phyloP scores from a whole-genome alignment of 768 basidiomycete species.

The Brasilioporus rufonigricans region DNA sequence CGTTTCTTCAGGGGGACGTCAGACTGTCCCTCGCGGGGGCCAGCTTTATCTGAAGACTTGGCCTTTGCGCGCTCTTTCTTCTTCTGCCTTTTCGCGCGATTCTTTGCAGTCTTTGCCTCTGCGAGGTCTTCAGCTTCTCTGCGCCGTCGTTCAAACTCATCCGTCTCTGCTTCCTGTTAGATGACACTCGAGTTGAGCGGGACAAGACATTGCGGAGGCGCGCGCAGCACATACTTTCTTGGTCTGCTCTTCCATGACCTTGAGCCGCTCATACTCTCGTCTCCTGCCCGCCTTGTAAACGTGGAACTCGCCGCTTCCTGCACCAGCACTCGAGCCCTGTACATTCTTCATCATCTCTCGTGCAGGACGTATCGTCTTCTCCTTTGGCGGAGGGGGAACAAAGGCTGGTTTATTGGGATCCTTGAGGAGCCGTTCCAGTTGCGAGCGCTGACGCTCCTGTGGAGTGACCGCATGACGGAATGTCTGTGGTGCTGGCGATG shows the following conservation, averaged over 20 bases:
- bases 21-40: constrained; percentile 24
- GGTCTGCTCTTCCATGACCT: constrained; percentile 81
- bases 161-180: constrained; percentile 61
- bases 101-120: constrained; percentile 92
- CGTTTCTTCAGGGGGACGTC: constrained; percentile 71
- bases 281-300: constrained; percentile 95
- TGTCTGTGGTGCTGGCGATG: constrained; percentile 29
- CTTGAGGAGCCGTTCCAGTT: constrained; percentile 86
- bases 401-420: constrained; percentile 83
- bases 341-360: constrained; percentile 99
- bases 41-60: constrained; percentile 33
- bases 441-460: constrained; percentile 51
- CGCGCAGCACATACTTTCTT: constrained; percentile 55
- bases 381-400: constrained; percentile 78
- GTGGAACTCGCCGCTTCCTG: constrained; percentile 97
- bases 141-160: constrained; percentile 75
- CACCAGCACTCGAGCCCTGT: constrained; percentile 95
- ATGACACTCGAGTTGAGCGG: not conserved
- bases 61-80: constrained; percentile 73
- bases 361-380: constrained; percentile 76
- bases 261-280: constrained; percentile 93
- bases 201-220: not conserved
- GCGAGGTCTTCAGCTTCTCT: constrained; percentile 66
- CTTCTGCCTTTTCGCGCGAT: constrained; percentile 90
- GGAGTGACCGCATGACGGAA: constrained; percentile 49